Conservation (phyloP, 306 rosid genomes). For the Lablab purpureus region DNA sequence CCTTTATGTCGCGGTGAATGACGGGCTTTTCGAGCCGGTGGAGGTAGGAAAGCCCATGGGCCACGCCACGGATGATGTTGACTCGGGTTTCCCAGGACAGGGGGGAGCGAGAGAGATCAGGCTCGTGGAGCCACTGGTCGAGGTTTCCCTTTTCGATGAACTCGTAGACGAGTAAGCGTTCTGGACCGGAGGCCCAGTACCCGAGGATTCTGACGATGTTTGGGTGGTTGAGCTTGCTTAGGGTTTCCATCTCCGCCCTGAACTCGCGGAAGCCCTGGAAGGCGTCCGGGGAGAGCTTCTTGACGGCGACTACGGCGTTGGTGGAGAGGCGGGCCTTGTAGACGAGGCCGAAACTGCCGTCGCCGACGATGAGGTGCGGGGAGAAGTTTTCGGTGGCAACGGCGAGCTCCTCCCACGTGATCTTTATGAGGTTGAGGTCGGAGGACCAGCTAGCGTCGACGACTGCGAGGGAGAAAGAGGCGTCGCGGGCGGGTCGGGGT, state of each 20-base stretch:
- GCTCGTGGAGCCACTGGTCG: slow-evolving; percentile 80
- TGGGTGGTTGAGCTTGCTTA: slow-evolving; percentile 68
- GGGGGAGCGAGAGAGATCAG: slow-evolving; percentile 50
- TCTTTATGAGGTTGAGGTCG: slow-evolving; percentile 66
- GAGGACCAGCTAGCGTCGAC: slow-evolving; percentile 73
- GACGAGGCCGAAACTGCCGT: slow-evolving; percentile 93
- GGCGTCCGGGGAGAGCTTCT: slow-evolving; percentile 83
- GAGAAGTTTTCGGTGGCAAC: slow-evolving; percentile 80
- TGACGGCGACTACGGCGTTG: slow-evolving; percentile 80
- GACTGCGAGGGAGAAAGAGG: slow-evolving; percentile 32
- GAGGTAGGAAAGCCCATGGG: slow-evolving; percentile 66
- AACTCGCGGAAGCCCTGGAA: slow-evolving; percentile 97
- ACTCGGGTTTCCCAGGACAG: slow-evolving; percentile 68
- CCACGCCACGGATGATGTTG: slow-evolving; percentile 69
- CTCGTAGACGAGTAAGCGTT: slow-evolving; percentile 81
- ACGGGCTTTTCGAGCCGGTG: slow-evolving; percentile 78
- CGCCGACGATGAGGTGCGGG: slow-evolving; percentile 75
- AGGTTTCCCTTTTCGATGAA: slow-evolving; percentile 74
- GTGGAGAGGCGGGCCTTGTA: slow-evolving; percentile 78
- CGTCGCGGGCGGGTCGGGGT: slow-evolving; percentile 18
- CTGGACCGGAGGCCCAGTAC: slow-evolving; percentile 73
- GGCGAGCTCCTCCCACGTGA: slow-evolving; percentile 75
- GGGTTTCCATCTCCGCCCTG: slow-evolving; percentile 93
- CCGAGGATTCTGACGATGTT: slow-evolving; percentile 85
- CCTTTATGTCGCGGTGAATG: slow-evolving; percentile 86